Evolutionary conservation across 768 basidiomycete species (phyloP).

Genomic region (Naganishia antarctica): DNA sequence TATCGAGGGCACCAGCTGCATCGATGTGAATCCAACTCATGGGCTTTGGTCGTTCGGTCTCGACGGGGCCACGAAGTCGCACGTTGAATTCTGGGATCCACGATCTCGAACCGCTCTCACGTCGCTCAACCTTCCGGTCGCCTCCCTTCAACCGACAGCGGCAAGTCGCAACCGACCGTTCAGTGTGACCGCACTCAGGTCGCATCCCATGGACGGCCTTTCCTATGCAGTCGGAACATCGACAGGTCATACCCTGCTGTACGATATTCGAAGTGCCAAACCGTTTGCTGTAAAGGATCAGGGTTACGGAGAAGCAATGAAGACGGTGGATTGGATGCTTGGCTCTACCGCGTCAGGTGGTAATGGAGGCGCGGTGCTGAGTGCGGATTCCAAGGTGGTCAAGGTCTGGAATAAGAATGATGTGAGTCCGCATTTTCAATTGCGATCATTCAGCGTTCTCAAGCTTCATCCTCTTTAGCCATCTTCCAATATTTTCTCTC

Average conservation of each 20-base stretch:
- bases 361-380: constrained; percentile 80
- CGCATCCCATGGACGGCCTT: constrained; percentile 73
- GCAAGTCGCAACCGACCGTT: constrained; percentile 43
- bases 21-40: constrained; percentile 90
- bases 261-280: constrained; percentile 79
- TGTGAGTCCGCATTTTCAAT: not conserved
- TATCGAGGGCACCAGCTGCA: constrained; percentile 77
- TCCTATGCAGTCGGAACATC: constrained; percentile 92
- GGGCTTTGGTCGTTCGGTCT: constrained; percentile 83
- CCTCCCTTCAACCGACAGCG: constrained; percentile 37
- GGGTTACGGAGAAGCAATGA: constrained; percentile 87
- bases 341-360: constrained; percentile 55
- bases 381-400: constrained; percentile 92
- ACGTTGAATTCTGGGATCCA: constrained; percentile 94
- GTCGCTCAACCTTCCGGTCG: constrained; percentile 41
- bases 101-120: constrained; percentile 63
- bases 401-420: constrained; percentile 90
- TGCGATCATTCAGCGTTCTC: not conserved
- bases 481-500: constrained; percentile 77
- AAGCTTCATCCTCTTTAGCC: constrained; percentile 54
- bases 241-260: constrained; percentile 87
- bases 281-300: constrained; percentile 91
- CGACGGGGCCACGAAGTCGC: constrained; percentile 62
- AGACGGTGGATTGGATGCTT: constrained; percentile 81
- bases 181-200: constrained; percentile 77